phyloP scores from a whole-genome alignment of 495 filamentous ascomycete genomes.

The Barbatosphaeria neglecta region DNA sequence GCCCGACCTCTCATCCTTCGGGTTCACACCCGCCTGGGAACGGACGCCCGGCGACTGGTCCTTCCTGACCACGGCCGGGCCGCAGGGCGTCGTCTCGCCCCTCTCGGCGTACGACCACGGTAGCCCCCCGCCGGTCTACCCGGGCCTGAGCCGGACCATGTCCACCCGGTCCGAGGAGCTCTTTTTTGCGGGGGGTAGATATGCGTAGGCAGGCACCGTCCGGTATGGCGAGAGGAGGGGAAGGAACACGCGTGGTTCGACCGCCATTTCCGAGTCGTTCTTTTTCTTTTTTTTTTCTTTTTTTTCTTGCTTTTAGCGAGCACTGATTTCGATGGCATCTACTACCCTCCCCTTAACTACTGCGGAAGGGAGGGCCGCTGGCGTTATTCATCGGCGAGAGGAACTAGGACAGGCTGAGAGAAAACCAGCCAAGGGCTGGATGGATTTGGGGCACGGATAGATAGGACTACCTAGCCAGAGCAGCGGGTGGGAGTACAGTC shows the following conservation, averaged over 20 bases:
- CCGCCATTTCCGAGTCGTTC: neutral
- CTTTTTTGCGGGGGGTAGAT: slow-evolving; percentile 6
- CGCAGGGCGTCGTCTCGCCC: slow-evolving; percentile 8
- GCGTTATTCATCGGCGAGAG: no score
- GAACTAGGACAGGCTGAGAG: no score
- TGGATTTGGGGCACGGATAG: no score
- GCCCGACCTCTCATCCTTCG: neutral
- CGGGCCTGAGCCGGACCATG: slow-evolving; percentile 8
- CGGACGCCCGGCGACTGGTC: neutral
- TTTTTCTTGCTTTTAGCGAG: neutral
- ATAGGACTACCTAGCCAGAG: no score
- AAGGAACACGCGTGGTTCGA: neutral
- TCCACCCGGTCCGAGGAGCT: slow-evolving; percentile 21
- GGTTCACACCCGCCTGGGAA: slow-evolving; percentile 2
- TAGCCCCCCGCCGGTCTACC: slow-evolving; percentile 2
- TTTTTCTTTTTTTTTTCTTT: neutral
- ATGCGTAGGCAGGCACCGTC: neutral
- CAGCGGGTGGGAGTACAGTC: no score
- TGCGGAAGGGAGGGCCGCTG: no score
- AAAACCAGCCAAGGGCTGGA: no score
- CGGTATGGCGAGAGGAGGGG: neutral
- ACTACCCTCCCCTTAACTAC: no score
- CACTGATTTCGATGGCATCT: no score
- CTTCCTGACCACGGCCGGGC: neutral
- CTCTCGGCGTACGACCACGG: slow-evolving; percentile 5